Evolutionary conservation across 208 protist species (phyloP).

Genomic region (Leishmania turanica): DNA sequence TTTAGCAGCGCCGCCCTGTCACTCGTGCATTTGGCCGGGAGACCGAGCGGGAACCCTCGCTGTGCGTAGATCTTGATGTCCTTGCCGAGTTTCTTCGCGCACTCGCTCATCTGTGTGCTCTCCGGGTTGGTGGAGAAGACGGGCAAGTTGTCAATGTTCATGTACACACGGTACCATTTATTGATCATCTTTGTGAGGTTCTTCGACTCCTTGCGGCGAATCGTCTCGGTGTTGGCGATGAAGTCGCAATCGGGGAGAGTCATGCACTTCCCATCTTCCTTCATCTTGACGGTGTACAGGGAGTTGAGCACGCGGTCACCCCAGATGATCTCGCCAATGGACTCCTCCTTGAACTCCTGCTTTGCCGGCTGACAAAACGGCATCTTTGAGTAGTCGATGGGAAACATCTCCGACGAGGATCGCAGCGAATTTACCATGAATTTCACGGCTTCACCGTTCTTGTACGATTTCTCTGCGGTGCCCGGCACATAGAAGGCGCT

Average conservation of each 20-base stretch:
- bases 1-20: slow-evolving; percentile 47
- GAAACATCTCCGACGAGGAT: slow-evolving; percentile 64
- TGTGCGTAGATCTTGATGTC: slow-evolving; percentile 35
- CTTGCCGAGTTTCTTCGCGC: slow-evolving; percentile 24
- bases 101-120: slow-evolving; percentile 14
- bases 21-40: slow-evolving; percentile 42
- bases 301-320: slow-evolving; percentile 79
- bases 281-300: slow-evolving; percentile 69
- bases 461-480: slow-evolving; percentile 54
- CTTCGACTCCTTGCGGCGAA: slow-evolving; percentile 20
- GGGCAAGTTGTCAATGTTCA: slow-evolving; percentile 88
- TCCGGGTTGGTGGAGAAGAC: slow-evolving; percentile 42
- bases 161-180: slow-evolving; percentile 75
- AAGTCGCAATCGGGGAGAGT: slow-evolving; percentile 49
- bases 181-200: slow-evolving; percentile 67
- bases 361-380: slow-evolving; percentile 59
- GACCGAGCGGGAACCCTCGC: slow-evolving; percentile 77
- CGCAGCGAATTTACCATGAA: slow-evolving; percentile 79
- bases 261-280: slow-evolving; percentile 42
- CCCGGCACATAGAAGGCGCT: slow-evolving; percentile 69
- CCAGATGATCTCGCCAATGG: slow-evolving; percentile 82
- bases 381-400: slow-evolving; percentile 70
- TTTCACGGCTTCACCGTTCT: slow-evolving; percentile 35
- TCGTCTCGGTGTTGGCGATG: slow-evolving; percentile 28
- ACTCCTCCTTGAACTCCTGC: slow-evolving; percentile 39